A percentile compares a stretch with the other conserved stretches of the same genome.
Conservation (phyloP, 225 moss, liverwort and hornwort species). For the Pleurozium schreberi region DNA sequence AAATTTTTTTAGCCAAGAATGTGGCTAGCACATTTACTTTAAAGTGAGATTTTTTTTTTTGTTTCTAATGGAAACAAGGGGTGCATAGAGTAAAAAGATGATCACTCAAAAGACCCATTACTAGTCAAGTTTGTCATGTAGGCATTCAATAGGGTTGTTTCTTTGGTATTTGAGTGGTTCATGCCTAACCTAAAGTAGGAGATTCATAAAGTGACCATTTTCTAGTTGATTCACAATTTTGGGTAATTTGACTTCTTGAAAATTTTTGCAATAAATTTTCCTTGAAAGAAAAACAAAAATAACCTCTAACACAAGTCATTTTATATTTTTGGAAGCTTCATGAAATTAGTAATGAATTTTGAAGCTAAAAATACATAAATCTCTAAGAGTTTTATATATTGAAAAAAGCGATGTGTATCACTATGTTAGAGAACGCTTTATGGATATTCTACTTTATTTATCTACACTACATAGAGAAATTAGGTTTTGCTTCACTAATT, state of each 20-base stretch:
- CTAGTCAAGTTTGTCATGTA: background rate
- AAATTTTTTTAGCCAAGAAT: background rate
- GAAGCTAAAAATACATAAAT: background rate
- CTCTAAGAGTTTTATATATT: background rate
- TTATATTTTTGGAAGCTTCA: background rate
- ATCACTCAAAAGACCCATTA: accelerated
- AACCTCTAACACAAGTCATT: background rate
- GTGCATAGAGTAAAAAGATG: accelerated
- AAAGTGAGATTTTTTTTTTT: accelerated
- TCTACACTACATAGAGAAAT: too few species aligned
- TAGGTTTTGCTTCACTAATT: too few species aligned
- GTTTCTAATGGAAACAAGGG: background rate
- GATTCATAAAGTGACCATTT: background rate
- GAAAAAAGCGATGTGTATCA: background rate
- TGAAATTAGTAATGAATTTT: background rate
- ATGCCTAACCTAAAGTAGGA: background rate
- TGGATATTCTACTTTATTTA: background rate
- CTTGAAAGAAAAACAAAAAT: background rate
- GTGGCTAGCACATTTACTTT: too few species aligned
- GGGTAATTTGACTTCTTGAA: background rate
- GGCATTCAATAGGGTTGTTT: background rate
- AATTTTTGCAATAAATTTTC: background rate
- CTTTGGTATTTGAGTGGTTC: too few species aligned
- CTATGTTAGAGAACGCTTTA: background rate
- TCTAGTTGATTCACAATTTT: background rate